Conservation (phyloP, 805 yeast species). For the Lipomyces oligophaga region DNA sequence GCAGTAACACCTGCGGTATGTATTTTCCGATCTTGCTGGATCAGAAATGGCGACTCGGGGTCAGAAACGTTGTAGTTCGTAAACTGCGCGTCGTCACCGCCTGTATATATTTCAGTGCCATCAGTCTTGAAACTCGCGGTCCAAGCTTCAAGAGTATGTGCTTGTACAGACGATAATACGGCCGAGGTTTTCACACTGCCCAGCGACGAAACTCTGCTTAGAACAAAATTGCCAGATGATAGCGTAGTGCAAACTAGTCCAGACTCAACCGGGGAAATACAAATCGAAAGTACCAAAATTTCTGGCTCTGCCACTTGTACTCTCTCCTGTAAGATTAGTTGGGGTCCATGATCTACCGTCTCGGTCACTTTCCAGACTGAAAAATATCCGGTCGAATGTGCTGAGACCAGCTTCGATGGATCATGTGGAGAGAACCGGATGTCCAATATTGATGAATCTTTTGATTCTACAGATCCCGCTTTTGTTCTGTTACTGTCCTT, state of each 20-base stretch:
- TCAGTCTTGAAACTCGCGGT: slow-evolving; percentile 61
- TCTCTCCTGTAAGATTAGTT: not conserved
- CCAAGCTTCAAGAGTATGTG: slow-evolving; percentile 84
- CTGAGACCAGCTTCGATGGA: slow-evolving; percentile 49
- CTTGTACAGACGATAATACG: not conserved
- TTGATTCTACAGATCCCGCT: slow-evolving; percentile 22
- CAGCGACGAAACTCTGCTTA: slow-evolving; percentile 30
- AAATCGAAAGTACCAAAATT: slow-evolving; percentile 50
- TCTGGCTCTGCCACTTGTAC: slow-evolving; percentile 9
- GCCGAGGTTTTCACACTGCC: slow-evolving; percentile 2
- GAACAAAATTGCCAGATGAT: slow-evolving; percentile 59
- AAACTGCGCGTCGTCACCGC: slow-evolving; percentile 83
- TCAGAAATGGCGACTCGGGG: slow-evolving; percentile 25
- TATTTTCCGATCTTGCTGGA: slow-evolving; percentile 44
- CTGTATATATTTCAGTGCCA: slow-evolving; percentile 53
- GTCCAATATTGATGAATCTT: slow-evolving; percentile 61
- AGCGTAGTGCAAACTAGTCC: slow-evolving; percentile 52
- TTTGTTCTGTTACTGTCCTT: slow-evolving; percentile 5
- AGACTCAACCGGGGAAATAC: slow-evolving; percentile 47
- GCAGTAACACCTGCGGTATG: slow-evolving; percentile 93
- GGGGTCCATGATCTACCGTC: slow-evolving; percentile 3
- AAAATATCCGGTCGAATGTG: slow-evolving; percentile 78
- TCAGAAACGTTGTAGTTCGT: slow-evolving; percentile 44
- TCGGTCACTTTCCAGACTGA: slow-evolving; percentile 53
- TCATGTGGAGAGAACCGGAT: slow-evolving; percentile 62